These are phyloP conservation scores for Amanita phalloides DNA, from an alignment of 768 basidiomycete species.

Conservation along the genomic window DNA sequence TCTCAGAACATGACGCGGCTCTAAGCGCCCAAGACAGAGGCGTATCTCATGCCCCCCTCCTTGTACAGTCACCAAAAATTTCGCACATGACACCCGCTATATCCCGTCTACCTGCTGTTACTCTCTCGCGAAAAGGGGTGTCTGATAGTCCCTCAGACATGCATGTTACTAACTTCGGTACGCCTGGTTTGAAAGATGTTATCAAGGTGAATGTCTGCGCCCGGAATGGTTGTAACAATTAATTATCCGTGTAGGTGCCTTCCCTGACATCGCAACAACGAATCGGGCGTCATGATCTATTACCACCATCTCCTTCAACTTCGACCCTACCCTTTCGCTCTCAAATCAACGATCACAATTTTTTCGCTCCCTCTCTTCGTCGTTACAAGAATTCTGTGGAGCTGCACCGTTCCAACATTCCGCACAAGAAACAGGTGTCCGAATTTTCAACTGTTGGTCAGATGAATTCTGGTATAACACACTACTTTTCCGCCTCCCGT, in stretches of 20 bases:
- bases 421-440: neutral
- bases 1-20: neutral
- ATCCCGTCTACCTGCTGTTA: neutral
- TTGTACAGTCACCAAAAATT: neutral
- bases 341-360: neutral
- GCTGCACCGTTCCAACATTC: neutral
- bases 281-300: constrained; percentile 53
- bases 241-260: constrained; percentile 36
- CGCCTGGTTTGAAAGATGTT: constrained; percentile 63
- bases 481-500: neutral
- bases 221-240: neutral
- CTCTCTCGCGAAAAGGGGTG: neutral
- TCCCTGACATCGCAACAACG: constrained; percentile 61
- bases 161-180: constrained; percentile 16
- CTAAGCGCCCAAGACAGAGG: neutral
- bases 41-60: neutral
- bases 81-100: neutral
- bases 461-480: neutral
- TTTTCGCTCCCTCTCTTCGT: neutral
- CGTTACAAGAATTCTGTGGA: neutral
- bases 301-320: constrained; percentile 64
- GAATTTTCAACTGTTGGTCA: neutral
- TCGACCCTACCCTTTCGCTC: constrained; percentile 17
- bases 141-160: constrained; percentile 14
- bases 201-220: constrained; percentile 39